Evolutionary conservation across 1,139 yeast species (phyloP), one percentile per base, ranked within the genome.

Genomic region (Magnusiomyces fungicola): DNA sequence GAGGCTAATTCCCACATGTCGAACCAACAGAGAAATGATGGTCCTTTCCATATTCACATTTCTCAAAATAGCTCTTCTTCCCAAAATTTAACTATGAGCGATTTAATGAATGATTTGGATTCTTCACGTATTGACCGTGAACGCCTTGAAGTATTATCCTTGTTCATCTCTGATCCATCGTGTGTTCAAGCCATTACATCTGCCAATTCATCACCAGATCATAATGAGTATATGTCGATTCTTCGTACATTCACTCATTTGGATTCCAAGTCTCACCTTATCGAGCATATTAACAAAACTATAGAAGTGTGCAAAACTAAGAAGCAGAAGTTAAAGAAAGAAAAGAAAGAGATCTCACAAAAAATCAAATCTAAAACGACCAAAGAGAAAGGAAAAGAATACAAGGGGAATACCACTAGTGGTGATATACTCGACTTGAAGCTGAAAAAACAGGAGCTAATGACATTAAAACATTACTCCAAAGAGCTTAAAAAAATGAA

Each of bases 71-170:
- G 10, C 7, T 27, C 30, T 7, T 12, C 7, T 12, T 7, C 30
- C 12, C 30, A 27, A 7, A 7, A 7, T 7, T 27, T 27, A 7
- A 38, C 27, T 22, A 12, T 38, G 16, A 22, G 41, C 16, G 41
- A 38, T n/a, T 29, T 38, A 12, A 22, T 38, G 16, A 12, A 22
- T 14, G 41, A 38, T 23, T 44, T 47, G 3, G 43, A 32, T n/a
- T 24, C n/a, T 2, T 46, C 50, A 2, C 43, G 50, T 14, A 24
- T 47, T 3, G 50, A 47, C 19, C 50, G 50, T 19, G 50, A 47
- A 22, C 45, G 50, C 14, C 44, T 46, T 5, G 45, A 46, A 5
- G 14, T 46, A 21, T 27, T 46, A 3, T 43, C 39, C 9, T 10
- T 34, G 24, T 38, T 47, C 30, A 47, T 47, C 23, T 21, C 25